Evolutionary conservation across 257 asterid species (phyloP).

Genomic region (Solanum appendiculatum): DNA sequence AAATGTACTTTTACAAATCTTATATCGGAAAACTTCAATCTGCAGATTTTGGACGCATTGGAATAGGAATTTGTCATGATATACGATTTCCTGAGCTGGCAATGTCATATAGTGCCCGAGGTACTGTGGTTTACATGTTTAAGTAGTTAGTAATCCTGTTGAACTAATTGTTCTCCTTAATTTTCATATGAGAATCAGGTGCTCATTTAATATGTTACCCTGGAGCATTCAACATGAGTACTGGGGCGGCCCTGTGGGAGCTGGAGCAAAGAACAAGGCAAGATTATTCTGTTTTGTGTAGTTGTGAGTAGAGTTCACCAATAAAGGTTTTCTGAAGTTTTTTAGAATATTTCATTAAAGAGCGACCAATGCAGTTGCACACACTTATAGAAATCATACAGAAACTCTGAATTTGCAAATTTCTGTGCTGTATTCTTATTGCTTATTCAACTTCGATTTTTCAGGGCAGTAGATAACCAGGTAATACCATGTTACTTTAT

Average conservation of each 20-base stretch:
- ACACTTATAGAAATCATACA: neutral
- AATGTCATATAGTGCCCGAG: conserved; percentile 23
- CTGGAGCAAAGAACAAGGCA: conserved; percentile 37
- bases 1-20: neutral
- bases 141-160: neutral
- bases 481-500: conserved; percentile 1
- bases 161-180: neutral
- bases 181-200: conserved; percentile 7
- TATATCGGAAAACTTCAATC: neutral
- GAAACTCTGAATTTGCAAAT: neutral
- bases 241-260: conserved; percentile 30
- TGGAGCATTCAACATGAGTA: conserved; percentile 30
- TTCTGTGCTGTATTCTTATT: neutral
- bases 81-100: conserved; percentile 40
- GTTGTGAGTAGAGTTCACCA: neutral
- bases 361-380: neutral
- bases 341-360: neutral
- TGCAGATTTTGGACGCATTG: conserved; percentile 30
- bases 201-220: conserved; percentile 35
- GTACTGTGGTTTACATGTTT: neutral
- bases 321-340: neutral
- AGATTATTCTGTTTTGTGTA: neutral
- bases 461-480: conserved; percentile 39
- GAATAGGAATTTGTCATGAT: conserved; percentile 41
- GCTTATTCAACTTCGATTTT: neutral